phyloP scores from a whole-genome alignment of 345 rosid genomes.

The Eutrema heterophyllum region DNA sequence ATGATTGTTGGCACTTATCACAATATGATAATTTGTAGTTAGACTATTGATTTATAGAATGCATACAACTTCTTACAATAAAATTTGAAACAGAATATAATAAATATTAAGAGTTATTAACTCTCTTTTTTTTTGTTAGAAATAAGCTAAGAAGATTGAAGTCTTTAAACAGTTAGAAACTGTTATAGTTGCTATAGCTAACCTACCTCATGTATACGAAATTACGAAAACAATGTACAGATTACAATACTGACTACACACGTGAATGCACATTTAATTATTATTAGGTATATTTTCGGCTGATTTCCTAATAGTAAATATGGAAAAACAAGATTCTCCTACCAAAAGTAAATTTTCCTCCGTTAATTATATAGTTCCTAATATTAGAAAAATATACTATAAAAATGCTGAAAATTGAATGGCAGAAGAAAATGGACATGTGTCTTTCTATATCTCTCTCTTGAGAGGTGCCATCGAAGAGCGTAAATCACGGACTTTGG shows the following conservation, averaged over 20 bases:
- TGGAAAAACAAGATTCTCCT: background rate
- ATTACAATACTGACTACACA: background rate
- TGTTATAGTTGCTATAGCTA: background rate
- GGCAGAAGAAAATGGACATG: background rate
- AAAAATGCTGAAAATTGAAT: background rate
- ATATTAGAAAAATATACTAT: background rate
- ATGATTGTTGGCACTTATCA: background rate
- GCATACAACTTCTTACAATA: too few species aligned
- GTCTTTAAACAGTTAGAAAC: background rate
- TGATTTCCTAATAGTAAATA: background rate
- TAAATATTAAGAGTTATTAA: background rate
- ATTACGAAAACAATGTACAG: background rate
- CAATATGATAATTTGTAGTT: background rate
- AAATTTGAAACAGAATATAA: too few species aligned
- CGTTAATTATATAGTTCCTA: background rate
- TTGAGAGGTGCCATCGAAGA: constrained; percentile 29
- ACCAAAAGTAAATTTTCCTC: background rate
- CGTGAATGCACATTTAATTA: background rate
- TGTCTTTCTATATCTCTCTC: background rate
- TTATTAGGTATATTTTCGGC: background rate
- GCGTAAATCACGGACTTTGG: constrained; percentile 36
- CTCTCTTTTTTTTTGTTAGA: background rate
- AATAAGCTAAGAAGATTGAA: background rate
- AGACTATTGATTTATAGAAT: too few species aligned
- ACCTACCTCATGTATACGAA: background rate